Evolutionary conservation across 2,329 filamentous ascomycete genomes (phyloP).

Genomic region (Coniochaeta ligniaria): DNA sequence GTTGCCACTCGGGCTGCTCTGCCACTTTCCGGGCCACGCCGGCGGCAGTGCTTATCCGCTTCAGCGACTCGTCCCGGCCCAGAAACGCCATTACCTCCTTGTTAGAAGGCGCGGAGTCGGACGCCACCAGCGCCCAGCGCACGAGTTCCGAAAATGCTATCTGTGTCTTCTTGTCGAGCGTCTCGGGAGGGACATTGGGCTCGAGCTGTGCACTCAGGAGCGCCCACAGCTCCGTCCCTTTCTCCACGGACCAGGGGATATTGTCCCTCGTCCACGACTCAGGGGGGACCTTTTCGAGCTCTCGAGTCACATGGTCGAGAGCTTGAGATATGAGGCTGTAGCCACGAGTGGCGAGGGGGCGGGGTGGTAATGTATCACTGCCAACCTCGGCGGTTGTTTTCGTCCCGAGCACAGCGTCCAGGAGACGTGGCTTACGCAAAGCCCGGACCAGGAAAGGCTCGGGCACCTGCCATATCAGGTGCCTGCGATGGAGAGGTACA

Average conservation of each 20-base stretch:
- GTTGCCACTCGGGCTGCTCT: neutral
- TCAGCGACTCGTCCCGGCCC: slow-evolving; percentile 17
- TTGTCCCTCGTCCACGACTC: slow-evolving; percentile 7
- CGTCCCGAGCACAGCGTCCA: slow-evolving; percentile 1
- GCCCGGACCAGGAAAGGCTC: neutral
- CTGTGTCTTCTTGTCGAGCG: slow-evolving; percentile 1
- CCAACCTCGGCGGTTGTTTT: neutral
- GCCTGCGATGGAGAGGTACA: slow-evolving; percentile 3
- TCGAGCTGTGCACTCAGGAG: neutral
- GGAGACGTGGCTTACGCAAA: neutral
- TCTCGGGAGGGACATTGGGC: neutral
- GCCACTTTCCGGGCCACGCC: neutral
- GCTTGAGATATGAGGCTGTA: neutral
- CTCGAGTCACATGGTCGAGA: neutral
- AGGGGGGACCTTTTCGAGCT: neutral
- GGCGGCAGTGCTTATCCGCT: neutral
- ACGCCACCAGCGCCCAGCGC: slow-evolving; percentile 21
- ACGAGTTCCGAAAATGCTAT: slow-evolving; percentile 10
- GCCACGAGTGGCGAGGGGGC: slow-evolving; percentile 1
- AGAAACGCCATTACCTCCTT: slow-evolving; percentile 17
- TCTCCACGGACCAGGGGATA: slow-evolving; percentile 3
- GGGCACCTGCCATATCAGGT: slow-evolving; percentile 18
- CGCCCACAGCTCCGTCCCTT: slow-evolving; percentile 1
- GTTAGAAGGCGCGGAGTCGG: slow-evolving; percentile 16
- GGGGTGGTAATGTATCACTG: neutral